Evolutionary conservation across 805 yeast genomes (phyloP), one percentile per base, ranked within the genome.

Genomic region (Candida vaughaniae): DNA sequence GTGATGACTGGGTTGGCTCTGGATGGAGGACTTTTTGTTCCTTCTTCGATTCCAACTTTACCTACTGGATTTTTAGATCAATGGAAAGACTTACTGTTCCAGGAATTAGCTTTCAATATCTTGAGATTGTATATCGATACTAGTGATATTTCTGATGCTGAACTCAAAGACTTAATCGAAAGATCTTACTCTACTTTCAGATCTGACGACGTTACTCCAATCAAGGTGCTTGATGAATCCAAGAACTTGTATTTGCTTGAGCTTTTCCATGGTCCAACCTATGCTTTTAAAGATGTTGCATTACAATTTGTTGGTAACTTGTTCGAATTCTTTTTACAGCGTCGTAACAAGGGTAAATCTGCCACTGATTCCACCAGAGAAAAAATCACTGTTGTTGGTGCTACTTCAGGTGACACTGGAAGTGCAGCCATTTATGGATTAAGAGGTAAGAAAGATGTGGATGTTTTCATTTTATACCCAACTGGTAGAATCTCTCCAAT

Each of bases 381-480:
- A 51, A 77, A 78, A 42, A 73, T 93, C 55, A 93, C 99, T 25
- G 98, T 93, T 48, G 96, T 93, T 41, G 99, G 99, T 56, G 99
- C 99, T 29, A 93, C 99, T 18, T 85, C 95, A 31, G 99, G 99
- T 57, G 99, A 93, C 56, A 93, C 99, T 31, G 99, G 99, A 42
- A 85, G 96, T 36, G 99, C 99, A 37, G 99, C 99, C 45, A 93
- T 93, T 50, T 93, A 93, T 66, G 99, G 99, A 37, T 76, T 93
- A 49, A 78, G 99, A 68, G 95, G 95, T 62, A 93, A 93, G 68
- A 85, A 89, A 65, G 98, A 93, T 61, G 96, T 93, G n/a, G 85
- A 95, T 20, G 99, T 93, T 16, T 93, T 93, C 65, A 93, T 93
- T 47, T 69, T 93, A 52, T 93, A 91, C 58, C 99, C 99, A 53